Evolutionary conservation across 768 basidiomycete species (phyloP), one percentile per base, ranked within the genome.

Genomic region (Boletellus emodensis): DNA sequence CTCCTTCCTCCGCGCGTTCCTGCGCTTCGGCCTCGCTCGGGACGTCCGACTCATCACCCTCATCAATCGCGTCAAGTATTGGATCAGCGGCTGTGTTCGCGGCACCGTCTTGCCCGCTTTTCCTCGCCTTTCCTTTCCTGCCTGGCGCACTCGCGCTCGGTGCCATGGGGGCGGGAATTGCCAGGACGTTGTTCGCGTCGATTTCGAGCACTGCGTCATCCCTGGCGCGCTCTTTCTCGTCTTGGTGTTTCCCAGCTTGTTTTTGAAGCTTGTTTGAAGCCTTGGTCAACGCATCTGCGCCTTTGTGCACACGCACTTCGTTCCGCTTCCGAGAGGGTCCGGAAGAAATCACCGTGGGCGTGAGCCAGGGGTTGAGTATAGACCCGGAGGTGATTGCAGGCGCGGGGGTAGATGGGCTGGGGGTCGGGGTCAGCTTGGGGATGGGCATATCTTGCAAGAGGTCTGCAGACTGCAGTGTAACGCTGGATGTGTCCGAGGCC

Each of bases 181-280:
- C 40, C 4, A 67, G 51, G 11, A 65, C 54, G 4, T 55, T 35
- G 46, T 52, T 43, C 0, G 53, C 22, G 44, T 83, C 79, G 51
- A 97, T 88, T 60, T 95, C 92, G 18, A 96, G 80, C 7, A 70
- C 64, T 0, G 86, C 89, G 57, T 97, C 94, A 40, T 90, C 88
- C 54, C 72, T 71, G 3, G 78, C 81, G 47, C 76, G 78, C 50
- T 78, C 80, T 52, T 74, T 75, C 40, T 79, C 83, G 20, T 81
- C 84, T 2, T 70, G 76, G 17, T 72, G 71, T 60, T 85, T 88
- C 58, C 68, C 70, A 14, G 65, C 68, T 39, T 77, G 72, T 60
- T 92, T 95, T 59, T 83, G 82, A 41, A 94, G 75, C 60, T 83
- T 83, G 65, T 85, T 82, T 57, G 83, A 83, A 3, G 86, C 83